Conservation (phyloP, 805 yeast genomes). For the Yarrowia porcina region DNA sequence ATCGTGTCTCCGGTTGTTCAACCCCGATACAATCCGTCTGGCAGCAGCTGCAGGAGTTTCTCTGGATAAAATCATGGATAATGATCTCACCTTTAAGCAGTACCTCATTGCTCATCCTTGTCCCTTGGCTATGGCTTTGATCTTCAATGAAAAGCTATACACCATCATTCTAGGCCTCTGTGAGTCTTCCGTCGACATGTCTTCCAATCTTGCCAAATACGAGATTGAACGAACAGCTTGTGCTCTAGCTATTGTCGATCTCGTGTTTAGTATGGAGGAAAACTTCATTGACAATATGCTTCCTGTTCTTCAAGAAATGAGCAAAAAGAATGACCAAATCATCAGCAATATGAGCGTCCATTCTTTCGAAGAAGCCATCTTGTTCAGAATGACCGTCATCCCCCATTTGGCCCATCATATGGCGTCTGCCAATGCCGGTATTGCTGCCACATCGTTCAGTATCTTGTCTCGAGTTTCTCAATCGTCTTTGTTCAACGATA, state of each 20-base stretch:
- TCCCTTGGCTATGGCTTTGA: conserved; percentile 55
- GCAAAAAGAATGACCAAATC: conserved; percentile 23
- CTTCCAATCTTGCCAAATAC: neutral
- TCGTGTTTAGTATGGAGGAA: conserved; percentile 46
- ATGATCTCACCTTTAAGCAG: conserved; percentile 45
- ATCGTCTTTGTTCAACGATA: conserved; percentile 47
- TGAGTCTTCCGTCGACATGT: neutral
- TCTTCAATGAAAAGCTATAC: conserved; percentile 60
- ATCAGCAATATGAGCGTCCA: conserved; percentile 29
- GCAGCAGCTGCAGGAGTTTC: conserved; percentile 52
- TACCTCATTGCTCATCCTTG: conserved; percentile 70
- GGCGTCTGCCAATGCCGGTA: conserved; percentile 50
- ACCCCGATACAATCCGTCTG: conserved; percentile 50
- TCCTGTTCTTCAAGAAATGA: conserved; percentile 20
- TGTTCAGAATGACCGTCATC: conserved; percentile 66
- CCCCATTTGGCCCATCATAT: conserved; percentile 74
- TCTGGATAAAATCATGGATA: conserved; percentile 45
- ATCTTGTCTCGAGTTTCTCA: conserved; percentile 52
- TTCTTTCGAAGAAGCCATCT: conserved; percentile 67
- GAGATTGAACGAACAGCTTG: conserved; percentile 28
- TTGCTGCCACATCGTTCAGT: conserved; percentile 54
- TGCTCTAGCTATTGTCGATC: conserved; percentile 29
- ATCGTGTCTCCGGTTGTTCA: conserved; percentile 49
- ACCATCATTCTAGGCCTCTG: conserved; percentile 51
- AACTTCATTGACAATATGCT: conserved; percentile 53